A percentile compares a stretch with the other conserved stretches of the same genome.
These are phyloP conservation scores for Alternaria triticimaculans DNA, from an alignment of 2,329 filamentous ascomycete species.

Conservation along the genomic window DNA sequence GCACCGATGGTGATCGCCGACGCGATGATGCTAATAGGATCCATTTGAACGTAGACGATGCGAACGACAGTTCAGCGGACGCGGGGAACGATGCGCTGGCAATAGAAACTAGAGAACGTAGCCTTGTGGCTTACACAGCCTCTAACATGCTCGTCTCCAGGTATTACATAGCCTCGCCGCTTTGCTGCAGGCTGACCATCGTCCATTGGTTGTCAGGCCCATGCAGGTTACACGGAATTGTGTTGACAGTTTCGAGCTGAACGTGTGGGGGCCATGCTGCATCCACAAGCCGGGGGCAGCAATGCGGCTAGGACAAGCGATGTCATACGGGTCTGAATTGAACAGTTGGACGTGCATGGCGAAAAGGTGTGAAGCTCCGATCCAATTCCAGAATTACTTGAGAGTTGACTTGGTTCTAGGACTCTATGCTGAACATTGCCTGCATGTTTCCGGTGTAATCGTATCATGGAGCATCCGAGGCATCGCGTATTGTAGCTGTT, in stretches of 20 bases:
- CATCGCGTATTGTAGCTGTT: not conserved
- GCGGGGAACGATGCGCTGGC: not conserved
- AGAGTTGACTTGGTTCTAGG: not conserved
- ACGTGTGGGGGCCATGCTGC: not conserved
- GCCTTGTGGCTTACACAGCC: slow-evolving; percentile 14
- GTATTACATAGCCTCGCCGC: not conserved
- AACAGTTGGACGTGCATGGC: too few species aligned
- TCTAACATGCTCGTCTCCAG: not conserved
- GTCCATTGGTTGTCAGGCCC: not conserved
- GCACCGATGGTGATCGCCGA: slow-evolving; percentile 21
- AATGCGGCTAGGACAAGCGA: not conserved
- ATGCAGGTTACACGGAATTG: not conserved
- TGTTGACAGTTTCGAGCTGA: not conserved
- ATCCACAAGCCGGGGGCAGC: not conserved
- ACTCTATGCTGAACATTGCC: not conserved
- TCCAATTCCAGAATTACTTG: not conserved
- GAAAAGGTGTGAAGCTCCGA: not conserved
- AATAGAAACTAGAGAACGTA: not conserved
- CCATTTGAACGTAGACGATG: slow-evolving; percentile 4
- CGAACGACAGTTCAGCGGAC: slow-evolving; percentile 1
- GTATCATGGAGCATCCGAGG: not conserved
- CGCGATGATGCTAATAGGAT: slow-evolving; percentile 6
- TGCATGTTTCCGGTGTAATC: not conserved
- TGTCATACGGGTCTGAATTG: not conserved
- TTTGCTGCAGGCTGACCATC: slow-evolving; percentile 1